Conservation (phyloP, 2,329 filamentous ascomycete species). For the Trichoderma simmonsii region DNA sequence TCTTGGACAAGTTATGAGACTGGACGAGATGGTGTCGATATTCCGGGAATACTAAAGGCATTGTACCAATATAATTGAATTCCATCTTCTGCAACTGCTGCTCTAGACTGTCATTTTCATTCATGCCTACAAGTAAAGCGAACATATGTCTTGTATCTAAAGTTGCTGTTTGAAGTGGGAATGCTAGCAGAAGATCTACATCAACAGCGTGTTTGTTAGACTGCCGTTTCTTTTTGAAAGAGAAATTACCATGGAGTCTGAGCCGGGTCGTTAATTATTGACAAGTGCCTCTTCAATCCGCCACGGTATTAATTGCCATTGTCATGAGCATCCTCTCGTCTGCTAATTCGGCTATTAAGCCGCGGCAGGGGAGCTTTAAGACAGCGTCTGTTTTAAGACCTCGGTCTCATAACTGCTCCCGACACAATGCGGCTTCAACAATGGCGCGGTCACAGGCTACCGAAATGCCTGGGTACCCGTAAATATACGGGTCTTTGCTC, state of each 20-base stretch:
- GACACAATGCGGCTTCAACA: neutral
- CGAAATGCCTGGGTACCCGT: neutral
- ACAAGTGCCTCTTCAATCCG: neutral
- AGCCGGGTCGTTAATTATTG: neutral
- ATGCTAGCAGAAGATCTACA: neutral
- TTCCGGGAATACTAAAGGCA: conserved; percentile 68
- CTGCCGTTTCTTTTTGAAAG: neutral
- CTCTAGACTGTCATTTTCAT: neutral
- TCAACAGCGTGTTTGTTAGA: neutral
- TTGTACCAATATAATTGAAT: neutral
- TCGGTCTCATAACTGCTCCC: conserved; percentile 2
- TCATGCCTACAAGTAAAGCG: neutral
- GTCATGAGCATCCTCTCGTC: neutral
- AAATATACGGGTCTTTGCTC: neutral
- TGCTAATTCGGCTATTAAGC: neutral
- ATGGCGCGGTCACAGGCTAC: too few species aligned
- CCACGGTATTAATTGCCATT: neutral
- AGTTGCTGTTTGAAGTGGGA: neutral
- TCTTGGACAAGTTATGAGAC: conserved; percentile 70
- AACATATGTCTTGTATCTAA: neutral
- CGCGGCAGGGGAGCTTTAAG: neutral
- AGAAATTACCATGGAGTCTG: neutral
- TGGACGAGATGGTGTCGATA: conserved; percentile 82
- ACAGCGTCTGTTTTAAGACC: neutral
- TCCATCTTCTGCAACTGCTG: neutral